Evolutionary conservation across 176 grass and related monocot genomes (phyloP).

Genomic region (Pontederia crassipes): DNA sequence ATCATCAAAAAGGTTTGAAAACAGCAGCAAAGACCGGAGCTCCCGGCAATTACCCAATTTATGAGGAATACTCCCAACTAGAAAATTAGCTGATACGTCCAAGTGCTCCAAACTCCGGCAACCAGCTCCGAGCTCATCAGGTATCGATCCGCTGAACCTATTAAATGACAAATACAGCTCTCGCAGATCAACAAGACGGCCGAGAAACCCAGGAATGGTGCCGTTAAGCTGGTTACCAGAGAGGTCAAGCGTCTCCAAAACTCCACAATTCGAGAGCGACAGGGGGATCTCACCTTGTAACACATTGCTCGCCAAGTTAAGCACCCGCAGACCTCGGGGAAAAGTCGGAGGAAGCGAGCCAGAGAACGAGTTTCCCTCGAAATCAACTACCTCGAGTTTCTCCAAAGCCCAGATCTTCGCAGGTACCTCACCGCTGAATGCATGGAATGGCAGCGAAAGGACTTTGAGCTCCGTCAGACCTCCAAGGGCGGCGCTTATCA

Average conservation of each 20-base stretch:
- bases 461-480: not conserved
- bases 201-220: conserved; percentile 40
- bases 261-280: conserved; percentile 30
- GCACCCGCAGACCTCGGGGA: conserved; percentile 37
- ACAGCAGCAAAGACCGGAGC: conserved; percentile 41
- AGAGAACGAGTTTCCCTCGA: conserved; percentile 41
- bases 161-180: conserved; percentile 61
- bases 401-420: conserved; percentile 42
- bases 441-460: conserved; percentile 22
- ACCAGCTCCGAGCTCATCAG: conserved; percentile 31
- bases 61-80: conserved; percentile 61
- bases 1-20: conserved; percentile 66
- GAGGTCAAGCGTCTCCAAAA: conserved; percentile 56
- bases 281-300: conserved; percentile 59
- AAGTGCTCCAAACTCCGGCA: conserved; percentile 49
- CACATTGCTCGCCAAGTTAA: conserved; percentile 49
- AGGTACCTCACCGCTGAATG: conserved; percentile 45
- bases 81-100: conserved; percentile 64
- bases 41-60: conserved; percentile 50
- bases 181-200: conserved; percentile 25
- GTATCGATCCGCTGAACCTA: conserved; percentile 58
- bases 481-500: conserved; percentile 2
- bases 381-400: conserved; percentile 33
- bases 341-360: conserved; percentile 37
- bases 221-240: conserved; percentile 68